Conservation (phyloP, 2,329 filamentous ascomycete genomes). For the Pezicula rhizophila region DNA sequence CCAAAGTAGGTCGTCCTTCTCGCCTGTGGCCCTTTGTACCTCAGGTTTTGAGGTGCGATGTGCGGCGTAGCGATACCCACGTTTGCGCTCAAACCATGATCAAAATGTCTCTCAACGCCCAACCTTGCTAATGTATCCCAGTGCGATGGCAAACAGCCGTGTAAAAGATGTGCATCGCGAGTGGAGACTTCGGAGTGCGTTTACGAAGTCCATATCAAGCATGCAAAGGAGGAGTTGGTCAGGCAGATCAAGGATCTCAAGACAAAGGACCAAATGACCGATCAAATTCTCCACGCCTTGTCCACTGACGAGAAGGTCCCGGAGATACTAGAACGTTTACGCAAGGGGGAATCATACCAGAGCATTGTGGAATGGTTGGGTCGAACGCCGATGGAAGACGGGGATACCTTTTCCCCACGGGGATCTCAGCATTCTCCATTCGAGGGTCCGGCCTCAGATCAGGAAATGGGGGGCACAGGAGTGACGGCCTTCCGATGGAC, state of each 20-base stretch:
- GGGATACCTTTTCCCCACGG: slow-evolving; percentile 17
- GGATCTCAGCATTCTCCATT: slow-evolving; percentile 19
- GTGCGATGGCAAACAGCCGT: slow-evolving; percentile 30
- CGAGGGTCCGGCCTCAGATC: slow-evolving; percentile 15
- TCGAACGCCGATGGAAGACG: slow-evolving; percentile 14
- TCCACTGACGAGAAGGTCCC: slow-evolving; percentile 21
- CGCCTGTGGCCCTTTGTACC: neutral
- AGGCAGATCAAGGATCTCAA: slow-evolving; percentile 26
- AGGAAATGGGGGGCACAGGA: slow-evolving; percentile 17
- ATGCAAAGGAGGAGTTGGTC: slow-evolving; percentile 28
- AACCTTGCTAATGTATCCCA: slow-evolving; percentile 7
- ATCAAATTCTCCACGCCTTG: slow-evolving; percentile 24
- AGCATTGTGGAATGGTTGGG: slow-evolving; percentile 25
- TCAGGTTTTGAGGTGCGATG: neutral
- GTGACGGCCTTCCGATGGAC: slow-evolving; percentile 19
- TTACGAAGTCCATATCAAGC: slow-evolving; percentile 29
- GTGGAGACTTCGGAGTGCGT: slow-evolving; percentile 20
- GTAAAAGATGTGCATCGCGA: slow-evolving; percentile 25
- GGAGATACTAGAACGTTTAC: slow-evolving; percentile 25
- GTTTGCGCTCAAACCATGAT: neutral
- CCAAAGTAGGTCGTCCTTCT: slow-evolving; percentile 25
- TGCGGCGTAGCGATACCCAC: neutral
- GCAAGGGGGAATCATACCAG: slow-evolving; percentile 22
- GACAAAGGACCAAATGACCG: slow-evolving; percentile 21
- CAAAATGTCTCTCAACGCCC: neutral